A percentile compares a stretch with the other conserved stretches of the same genome.
phyloP scores from a whole-genome alignment of 805 yeast species.

The Naumovozyma dairenensis region DNA sequence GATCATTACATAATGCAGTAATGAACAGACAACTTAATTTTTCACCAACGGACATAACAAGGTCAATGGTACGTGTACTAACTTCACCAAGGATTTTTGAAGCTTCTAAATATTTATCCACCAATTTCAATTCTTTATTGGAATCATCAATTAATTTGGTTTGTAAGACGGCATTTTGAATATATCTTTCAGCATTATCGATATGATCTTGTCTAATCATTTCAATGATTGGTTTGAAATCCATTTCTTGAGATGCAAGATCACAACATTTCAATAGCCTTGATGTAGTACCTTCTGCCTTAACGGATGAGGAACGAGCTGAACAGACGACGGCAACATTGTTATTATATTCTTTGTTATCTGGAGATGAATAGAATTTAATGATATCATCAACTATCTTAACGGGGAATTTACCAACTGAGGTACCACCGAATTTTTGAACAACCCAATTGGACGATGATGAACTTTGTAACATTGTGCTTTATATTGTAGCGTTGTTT shows the following conservation, averaged over 20 bases:
- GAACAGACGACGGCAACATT: constrained; percentile 92
- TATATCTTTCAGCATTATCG: constrained; percentile 50
- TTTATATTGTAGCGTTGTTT: too few relatives aligned
- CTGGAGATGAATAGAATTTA: constrained; percentile 40
- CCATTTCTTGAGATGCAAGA: constrained; percentile 48
- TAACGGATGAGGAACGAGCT: constrained; percentile 85
- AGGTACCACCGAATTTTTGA: constrained; percentile 96
- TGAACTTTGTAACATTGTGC: neutral
- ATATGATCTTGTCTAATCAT: constrained; percentile 72
- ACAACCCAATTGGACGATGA: constrained; percentile 58
- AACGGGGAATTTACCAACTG: constrained; percentile 88
- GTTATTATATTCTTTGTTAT: constrained; percentile 25
- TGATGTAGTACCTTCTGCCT: constrained; percentile 92
- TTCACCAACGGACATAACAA: constrained; percentile 90
- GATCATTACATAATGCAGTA: constrained; percentile 75
- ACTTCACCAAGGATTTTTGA: constrained; percentile 89
- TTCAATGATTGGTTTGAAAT: constrained; percentile 50
- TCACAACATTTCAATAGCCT: constrained; percentile 81
- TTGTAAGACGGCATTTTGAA: constrained; percentile 39
- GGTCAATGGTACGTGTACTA: constrained; percentile 75
- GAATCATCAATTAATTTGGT: constrained; percentile 50
- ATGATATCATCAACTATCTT: constrained; percentile 81
- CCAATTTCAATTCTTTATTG: constrained; percentile 53
- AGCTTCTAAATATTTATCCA: constrained; percentile 67
- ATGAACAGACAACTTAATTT: constrained; percentile 83